Evolutionary conservation across 163 green algal species (phyloP), one percentile per base, ranked within the genome.

Genomic region (Scenedesmus sp.): DNA sequence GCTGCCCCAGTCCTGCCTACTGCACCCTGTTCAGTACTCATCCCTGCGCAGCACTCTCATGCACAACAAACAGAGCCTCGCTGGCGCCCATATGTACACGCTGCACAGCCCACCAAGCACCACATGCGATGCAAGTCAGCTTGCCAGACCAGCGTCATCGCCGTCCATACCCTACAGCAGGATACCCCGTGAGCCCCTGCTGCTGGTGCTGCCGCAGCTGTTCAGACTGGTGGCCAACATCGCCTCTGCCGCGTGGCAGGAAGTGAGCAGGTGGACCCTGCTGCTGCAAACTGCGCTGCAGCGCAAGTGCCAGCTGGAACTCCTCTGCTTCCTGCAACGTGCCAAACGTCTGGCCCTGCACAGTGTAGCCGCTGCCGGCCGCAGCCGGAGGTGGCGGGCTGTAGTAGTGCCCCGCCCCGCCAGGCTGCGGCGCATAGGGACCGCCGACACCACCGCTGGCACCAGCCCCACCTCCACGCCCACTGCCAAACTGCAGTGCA

Each of bases 241-340:
- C 44, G 18, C 5, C 24, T 5, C 40, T 46, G 16, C n/a, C 53
- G 46, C 85, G 72, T 1, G 85, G 46, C 72, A 90, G 65, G 85
- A 59, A 90, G 59, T 85, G 70, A 2, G 35, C 49, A n/a, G 72
- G 85, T 15, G 70, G 70, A 4, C 85, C 72, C 46, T 51, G 16
- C 87, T 91, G 51, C 78, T 87, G 73, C 59, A 91, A 37, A 59
- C 78, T 87, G 7, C 78, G 87, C 79, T 87, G 78, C 88, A 92
- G 37, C 26, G 88, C 88, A 1, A 89, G 59, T 22, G 88, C 88
- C 16, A 92, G 42, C 61, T 73, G 43, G 46, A 81, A 92, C 43
- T 92, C 81, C 56, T 92, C 88, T 20, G 88, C 88, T 49, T 92
- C 88, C 20, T 85, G 35, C 44, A 40, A 20, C 26, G 81, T 92